A percentile compares a stretch with the other conserved stretches of the same genome.
Evolutionary conservation across 2,329 filamentous ascomycete species (phyloP).

Genomic region (Claviceps digitariae): DNA sequence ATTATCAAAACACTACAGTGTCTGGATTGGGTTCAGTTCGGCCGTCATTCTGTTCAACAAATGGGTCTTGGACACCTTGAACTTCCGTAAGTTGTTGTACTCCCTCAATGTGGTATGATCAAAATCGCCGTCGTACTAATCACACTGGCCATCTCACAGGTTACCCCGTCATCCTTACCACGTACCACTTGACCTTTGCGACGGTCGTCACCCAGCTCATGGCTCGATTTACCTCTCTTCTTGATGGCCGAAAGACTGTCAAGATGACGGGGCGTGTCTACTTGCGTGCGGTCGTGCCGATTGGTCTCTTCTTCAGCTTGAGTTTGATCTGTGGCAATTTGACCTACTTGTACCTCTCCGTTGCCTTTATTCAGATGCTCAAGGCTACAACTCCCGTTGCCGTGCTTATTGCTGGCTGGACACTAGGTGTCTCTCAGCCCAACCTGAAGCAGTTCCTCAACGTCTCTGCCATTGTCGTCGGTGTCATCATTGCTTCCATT

Average conservation of each 20-base stretch:
- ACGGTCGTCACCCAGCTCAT: constrained; percentile 90
- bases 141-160: constrained; percentile 30
- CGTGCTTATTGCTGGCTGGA: constrained; percentile 81
- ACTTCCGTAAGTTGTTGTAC: constrained; percentile 45
- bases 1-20: constrained; percentile 38
- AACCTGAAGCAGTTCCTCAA: constrained; percentile 83
- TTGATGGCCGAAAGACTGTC: constrained; percentile 89
- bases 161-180: constrained; percentile 72
- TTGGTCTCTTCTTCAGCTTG: constrained; percentile 90
- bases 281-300: constrained; percentile 83
- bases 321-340: constrained; percentile 94
- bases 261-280: constrained; percentile 96
- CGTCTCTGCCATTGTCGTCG: constrained; percentile 86
- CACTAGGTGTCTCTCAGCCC: constrained; percentile 68
- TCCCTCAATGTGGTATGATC: neutral
- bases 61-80: constrained; percentile 77
- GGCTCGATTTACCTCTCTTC: constrained; percentile 73
- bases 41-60: constrained; percentile 99
- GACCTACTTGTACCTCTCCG: constrained; percentile 88
- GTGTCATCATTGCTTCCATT: constrained; percentile 86
- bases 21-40: constrained; percentile 87
- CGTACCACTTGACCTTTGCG: constrained; percentile 90
- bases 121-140: neutral
- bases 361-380: constrained; percentile 98
- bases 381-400: constrained; percentile 96